These are phyloP conservation scores for Aspergillus steynii DNA, from an alignment of 495 filamentous ascomycete genomes.

Conservation along the genomic window DNA sequence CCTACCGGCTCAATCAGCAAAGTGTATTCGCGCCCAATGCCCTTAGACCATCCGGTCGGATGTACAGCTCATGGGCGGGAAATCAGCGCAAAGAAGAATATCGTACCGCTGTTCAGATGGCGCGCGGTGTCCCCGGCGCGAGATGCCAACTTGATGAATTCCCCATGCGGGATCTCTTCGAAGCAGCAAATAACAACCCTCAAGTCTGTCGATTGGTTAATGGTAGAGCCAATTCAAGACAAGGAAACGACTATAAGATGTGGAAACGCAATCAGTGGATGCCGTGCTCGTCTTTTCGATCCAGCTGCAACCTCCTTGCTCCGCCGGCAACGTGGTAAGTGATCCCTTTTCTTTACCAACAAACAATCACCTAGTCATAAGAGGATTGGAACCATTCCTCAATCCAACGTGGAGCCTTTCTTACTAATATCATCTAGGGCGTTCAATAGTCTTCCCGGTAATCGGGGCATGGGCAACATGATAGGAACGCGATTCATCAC, in stretches of 20 bases:
- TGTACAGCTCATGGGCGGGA: neutral
- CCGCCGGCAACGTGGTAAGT: neutral
- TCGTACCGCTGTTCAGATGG: neutral
- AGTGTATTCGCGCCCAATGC: neutral
- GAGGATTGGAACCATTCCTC: no score
- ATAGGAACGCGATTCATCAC: no score
- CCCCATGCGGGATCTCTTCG: neutral
- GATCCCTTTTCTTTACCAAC: no score
- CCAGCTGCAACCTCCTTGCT: neutral
- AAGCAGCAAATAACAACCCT: neutral
- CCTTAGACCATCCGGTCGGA: neutral
- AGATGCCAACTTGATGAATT: neutral
- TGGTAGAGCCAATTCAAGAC: neutral
- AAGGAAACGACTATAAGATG: neutral
- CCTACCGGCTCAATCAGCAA: neutral
- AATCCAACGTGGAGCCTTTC: no score
- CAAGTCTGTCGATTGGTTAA: neutral
- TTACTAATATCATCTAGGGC: no score
- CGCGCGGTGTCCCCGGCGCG: neutral
- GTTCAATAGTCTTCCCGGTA: no score
- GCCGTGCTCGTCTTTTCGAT: neutral
- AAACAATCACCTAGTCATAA: no score
- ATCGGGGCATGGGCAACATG: no score
- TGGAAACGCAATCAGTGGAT: neutral
- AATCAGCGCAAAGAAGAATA: neutral